Evolutionary conservation across 257 asterid species (phyloP).

Genomic region (Haberlea rhodopensis): DNA sequence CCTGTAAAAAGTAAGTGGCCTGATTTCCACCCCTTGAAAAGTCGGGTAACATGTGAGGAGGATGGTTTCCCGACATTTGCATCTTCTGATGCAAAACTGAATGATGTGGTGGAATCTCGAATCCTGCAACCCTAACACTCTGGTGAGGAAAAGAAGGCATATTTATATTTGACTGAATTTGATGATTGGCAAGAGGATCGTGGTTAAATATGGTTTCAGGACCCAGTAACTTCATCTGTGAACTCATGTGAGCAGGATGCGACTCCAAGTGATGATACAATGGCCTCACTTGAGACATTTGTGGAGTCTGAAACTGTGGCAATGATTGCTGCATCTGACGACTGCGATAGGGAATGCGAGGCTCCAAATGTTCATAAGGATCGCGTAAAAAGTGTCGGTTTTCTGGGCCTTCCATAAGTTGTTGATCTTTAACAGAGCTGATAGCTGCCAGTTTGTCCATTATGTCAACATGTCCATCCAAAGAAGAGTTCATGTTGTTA

Average conservation of each 20-base stretch:
- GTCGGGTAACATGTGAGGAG: constrained; percentile 43
- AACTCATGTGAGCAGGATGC: constrained; percentile 43
- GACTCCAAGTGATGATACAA: constrained; percentile 53
- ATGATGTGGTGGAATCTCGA: constrained; percentile 54
- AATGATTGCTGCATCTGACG: constrained; percentile 54
- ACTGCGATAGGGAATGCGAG: constrained; percentile 39
- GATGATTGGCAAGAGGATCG: constrained; percentile 49
- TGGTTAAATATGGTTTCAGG: constrained; percentile 44
- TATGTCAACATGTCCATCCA: constrained; percentile 41
- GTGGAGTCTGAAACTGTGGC: too few relatives aligned
- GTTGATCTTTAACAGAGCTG: too few relatives aligned
- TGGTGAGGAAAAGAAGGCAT: constrained; percentile 61
- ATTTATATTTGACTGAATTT: constrained; percentile 41
- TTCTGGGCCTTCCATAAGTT: constrained; percentile 43
- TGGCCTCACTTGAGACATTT: constrained; percentile 54
- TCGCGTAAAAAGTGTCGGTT: constrained; percentile 39
- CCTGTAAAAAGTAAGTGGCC: constrained; percentile 50
- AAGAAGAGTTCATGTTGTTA: constrained; percentile 31
- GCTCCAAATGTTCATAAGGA: constrained; percentile 46
- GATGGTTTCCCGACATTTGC: constrained; percentile 58
- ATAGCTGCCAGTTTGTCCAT: too few relatives aligned
- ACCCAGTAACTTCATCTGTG: constrained; percentile 58
- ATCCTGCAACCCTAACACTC: constrained; percentile 49
- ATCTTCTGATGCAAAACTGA: constrained; percentile 56
- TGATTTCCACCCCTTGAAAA: constrained; percentile 52